Base-by-base conservation (phyloP, 441 rosid species). In the Jatropha multifida region DNA sequence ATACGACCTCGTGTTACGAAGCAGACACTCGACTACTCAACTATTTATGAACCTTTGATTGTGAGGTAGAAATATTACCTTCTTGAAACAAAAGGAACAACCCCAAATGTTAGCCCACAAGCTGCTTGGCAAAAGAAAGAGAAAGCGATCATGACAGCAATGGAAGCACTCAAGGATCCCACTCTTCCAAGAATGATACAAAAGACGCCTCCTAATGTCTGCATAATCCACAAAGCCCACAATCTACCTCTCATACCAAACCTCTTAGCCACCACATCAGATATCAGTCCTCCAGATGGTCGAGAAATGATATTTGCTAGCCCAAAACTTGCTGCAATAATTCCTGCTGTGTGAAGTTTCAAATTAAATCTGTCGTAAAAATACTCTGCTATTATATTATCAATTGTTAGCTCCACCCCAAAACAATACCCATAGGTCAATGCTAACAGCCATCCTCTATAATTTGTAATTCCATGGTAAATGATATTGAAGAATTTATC, bases 191-290 rank as follows among this genome's bases (percentile, higher is more conserved):
- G 78, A 14, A 75, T 40, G 49, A 79, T 66, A 27, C 88, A 85
- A 46, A 85, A 42, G 12, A 81, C 75, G 15, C 88, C 86, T 18
- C 81, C 86, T 6, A 75, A 12, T 15, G 83, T 82, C 60, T 82
- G 84, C 63, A 69, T 75, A 10, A 56, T 61, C 85, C 85, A 85
- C 59, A 82, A 73, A 61, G 78, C 79, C 88, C 85, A 82, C 15
- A 85, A 44, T 71, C 88, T 80, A 1, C 88, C 85, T 38, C 88
- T 76, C 85, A 85, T 85, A 41, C 88, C 88, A 49, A 62, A 85
- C 62, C 63, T 78, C 79, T 72, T 74, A 0, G 74, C 77, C 27
- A 73, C 69, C 2, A 13, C 52, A 67, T 85, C 88, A 12, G 88
- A 85, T 8, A 85, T 56, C 4, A 81, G 10, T 23, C 85, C 88